A percentile compares a stretch with the other conserved stretches of the same genome.
Evolutionary conservation across 1,139 yeast genomes (phyloP).

Genomic region (Kazachstania sp.): DNA sequence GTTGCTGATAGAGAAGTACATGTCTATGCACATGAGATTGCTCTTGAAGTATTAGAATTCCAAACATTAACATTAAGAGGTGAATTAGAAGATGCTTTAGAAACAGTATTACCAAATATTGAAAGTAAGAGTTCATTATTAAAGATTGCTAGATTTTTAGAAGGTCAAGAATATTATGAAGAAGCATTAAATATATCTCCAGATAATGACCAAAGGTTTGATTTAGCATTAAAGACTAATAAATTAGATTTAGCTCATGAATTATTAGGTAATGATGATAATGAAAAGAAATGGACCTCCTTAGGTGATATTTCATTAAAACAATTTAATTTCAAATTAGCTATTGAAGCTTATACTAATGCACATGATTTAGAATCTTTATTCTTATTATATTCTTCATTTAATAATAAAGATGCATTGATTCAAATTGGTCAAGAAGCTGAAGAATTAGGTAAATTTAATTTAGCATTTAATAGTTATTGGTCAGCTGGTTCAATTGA

Average conservation of each 20-base stretch:
- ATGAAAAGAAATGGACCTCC: constrained; percentile 77
- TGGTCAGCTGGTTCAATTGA: constrained; percentile 75
- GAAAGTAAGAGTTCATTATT: constrained; percentile 60
- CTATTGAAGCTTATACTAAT: constrained; percentile 68
- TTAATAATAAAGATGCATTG: constrained; percentile 59
- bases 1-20: constrained; percentile 85
- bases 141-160: constrained; percentile 85
- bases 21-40: constrained; percentile 72
- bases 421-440: constrained; percentile 56
- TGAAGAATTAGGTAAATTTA: constrained; percentile 64
- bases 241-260: constrained; percentile 65
- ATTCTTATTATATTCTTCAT: constrained; percentile 72
- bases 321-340: constrained; percentile 72
- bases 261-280: constrained; percentile 49
- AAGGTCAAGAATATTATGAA: constrained; percentile 79
- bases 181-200: constrained; percentile 77
- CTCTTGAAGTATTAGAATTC: constrained; percentile 81
- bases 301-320: constrained; percentile 81
- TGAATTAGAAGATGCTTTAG: constrained; percentile 67
- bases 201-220: constrained; percentile 81
- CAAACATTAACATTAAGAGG: constrained; percentile 95
- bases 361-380: constrained; percentile 81
- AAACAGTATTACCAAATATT: constrained; percentile 54
- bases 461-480: constrained; percentile 84
- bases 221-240: constrained; percentile 62